Evolutionary conservation across 2,329 filamentous ascomycete genomes (phyloP), one percentile per base, ranked within the genome.

Genomic region (Aspergillus tubingensis): DNA sequence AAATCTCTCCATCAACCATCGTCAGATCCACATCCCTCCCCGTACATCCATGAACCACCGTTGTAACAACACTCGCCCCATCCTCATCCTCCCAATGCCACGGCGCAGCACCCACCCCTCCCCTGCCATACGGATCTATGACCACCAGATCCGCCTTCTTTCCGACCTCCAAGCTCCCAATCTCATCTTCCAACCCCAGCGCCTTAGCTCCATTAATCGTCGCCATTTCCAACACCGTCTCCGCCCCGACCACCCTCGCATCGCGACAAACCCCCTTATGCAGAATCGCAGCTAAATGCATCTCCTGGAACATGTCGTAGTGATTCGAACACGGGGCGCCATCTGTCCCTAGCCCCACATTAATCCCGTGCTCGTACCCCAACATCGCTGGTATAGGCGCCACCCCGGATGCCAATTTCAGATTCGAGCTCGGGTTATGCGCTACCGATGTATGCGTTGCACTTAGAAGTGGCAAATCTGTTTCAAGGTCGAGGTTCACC

Each of bases 301-400:
- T 84, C 69, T 85, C 82, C 50, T 80, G 80, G 23, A 84, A 66
- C 70, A 84, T 77, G 62, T 83, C 81, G 67, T 81, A 82, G 4
- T 79, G 79, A 63, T 83, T 83, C 39, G 81, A 80, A 67, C 82
- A 84, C 0, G 82, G 82, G 1, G 82, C 82, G 0, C 82, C 82
- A 65, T 85, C 82, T 0, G 82, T 84, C 0, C 82, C 83, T 2
- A 85, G 70, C 1, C 73, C 72, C 4, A 84, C 77, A 58, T 81
- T 83, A 7, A 84, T 77, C 0, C 74, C 74, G 1, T 19, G 21
- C 3, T 23, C 41, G 6, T 19, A 15, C 19, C 6, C 44, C n/a
- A 59, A 13, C 43, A 59, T 50, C 6, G 51, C 44, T 13, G 57
- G 57, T n/a, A 59, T 23, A 2, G 0, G 71, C 72, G 1, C 68